Percentiles rank a stretch among this genome's conserved stretches.
phyloP scores from a whole-genome alignment of 352 stramenopile species.

The Pythium insidiosum region DNA sequence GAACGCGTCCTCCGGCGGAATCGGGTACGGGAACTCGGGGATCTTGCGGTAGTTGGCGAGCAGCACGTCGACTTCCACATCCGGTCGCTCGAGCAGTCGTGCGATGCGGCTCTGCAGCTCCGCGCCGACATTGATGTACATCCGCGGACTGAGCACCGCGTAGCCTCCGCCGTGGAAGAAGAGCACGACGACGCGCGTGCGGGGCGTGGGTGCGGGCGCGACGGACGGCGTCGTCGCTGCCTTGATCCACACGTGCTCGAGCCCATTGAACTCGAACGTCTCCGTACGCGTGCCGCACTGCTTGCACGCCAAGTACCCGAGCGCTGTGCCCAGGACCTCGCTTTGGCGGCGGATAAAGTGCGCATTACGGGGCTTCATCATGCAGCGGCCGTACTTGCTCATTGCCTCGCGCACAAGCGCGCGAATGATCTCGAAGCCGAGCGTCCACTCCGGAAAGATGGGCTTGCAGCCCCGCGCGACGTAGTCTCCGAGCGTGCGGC shows the following conservation, averaged over 20 bases:
- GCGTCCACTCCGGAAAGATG: conserved; percentile 13
- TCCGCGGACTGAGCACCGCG: conserved; percentile 11
- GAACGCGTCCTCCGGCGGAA: conserved; percentile 6
- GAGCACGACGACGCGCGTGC: conserved; percentile 7
- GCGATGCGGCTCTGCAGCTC: conserved; percentile 15
- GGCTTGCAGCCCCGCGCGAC: conserved; percentile 12
- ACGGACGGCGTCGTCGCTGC: neutral
- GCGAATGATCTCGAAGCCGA: conserved; percentile 15
- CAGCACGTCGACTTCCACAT: conserved; percentile 4
- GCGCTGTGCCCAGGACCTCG: conserved; percentile 2
- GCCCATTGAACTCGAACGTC: conserved; percentile 7
- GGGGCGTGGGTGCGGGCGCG: neutral
- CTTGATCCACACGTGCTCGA: conserved; percentile 18
- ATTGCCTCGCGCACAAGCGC: conserved; percentile 8
- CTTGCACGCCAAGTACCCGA: conserved; percentile 1
- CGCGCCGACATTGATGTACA: conserved; percentile 18
- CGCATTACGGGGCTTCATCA: conserved; percentile 4
- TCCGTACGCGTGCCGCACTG: conserved; percentile 4
- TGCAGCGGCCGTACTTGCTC: conserved; percentile 6
- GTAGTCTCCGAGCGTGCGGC: conserved; percentile 8
- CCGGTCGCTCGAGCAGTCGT: neutral
- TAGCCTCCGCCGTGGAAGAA: conserved; percentile 16
- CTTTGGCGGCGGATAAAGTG: conserved; percentile 7
- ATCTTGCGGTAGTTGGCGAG: conserved; percentile 21
- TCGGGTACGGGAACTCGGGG: conserved; percentile 9